Conservation (phyloP, 345 rosid species). For the Eucalyptus albens region DNA sequence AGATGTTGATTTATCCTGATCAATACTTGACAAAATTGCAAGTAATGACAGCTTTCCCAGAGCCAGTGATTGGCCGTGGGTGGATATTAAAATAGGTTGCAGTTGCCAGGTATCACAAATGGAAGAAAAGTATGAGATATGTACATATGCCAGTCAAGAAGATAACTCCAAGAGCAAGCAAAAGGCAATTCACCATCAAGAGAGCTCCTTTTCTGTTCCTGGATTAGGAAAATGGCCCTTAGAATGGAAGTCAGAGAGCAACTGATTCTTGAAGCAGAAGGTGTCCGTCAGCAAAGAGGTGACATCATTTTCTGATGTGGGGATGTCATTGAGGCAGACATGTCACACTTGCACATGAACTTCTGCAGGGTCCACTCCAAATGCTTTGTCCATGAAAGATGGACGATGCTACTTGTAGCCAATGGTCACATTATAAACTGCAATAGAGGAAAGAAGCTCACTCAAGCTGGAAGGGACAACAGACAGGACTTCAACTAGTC, state of each 20-base stretch:
- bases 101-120: too few relatives aligned
- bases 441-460: not conserved
- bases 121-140: slow-evolving; percentile 36
- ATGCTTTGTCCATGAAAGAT: slow-evolving; percentile 4
- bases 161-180: slow-evolving; percentile 32
- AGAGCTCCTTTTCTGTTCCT: slow-evolving; percentile 14
- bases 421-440: slow-evolving; percentile 79
- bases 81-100: too few relatives aligned
- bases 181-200: slow-evolving; percentile 23
- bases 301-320: slow-evolving; percentile 3
- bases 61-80: too few relatives aligned
- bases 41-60: too few relatives aligned
- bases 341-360: slow-evolving; percentile 64
- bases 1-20: not conserved
- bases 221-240: slow-evolving; percentile 8
- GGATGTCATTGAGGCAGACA: slow-evolving; percentile 26
- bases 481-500: not conserved
- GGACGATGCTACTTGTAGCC: slow-evolving; percentile 29
- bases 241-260: slow-evolving; percentile 44
- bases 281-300: not conserved
- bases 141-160: slow-evolving; percentile 34
- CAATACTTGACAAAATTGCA: not conserved
- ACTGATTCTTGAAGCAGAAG: slow-evolving; percentile 45
- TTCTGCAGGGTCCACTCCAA: slow-evolving; percentile 57
- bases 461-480: not conserved